Evolutionary conservation across 2,329 filamentous ascomycete species (phyloP), one percentile per base, ranked within the genome.

Genomic region (Cladorrhinum sp.): DNA sequence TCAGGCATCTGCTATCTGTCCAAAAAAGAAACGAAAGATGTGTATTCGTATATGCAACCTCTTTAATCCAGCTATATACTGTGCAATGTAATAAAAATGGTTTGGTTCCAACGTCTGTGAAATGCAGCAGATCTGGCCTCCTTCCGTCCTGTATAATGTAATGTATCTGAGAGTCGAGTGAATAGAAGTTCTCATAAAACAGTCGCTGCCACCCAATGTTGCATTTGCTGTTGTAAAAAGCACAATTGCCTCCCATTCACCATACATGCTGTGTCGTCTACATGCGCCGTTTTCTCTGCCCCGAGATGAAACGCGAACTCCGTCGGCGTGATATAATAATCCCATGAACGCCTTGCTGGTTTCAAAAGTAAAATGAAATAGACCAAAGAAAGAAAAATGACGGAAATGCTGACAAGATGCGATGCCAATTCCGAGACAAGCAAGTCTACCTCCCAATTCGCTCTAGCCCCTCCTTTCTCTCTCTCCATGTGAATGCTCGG

Each of bases 361-460:
- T 24, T n/a, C n/a, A 14, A 23, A 48, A 50, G n/a, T 14, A 20
- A 60, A 28, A 36, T 42, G 6, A 16, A 58, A 30, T 24, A 42
- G 55, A 49, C 42, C 33, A 16, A 16, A 50, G 18, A 56, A 52
- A 28, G 21, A 52, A 26, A 51, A 49, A 58, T 16, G 28, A 39
- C 16, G 21, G 49, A 57, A 64, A 63, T 30, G 36, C 53, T 46
- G 58, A 50, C 59, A 58, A 59, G 39, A 51, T 62, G 51, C 59
- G 46, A 26, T 20, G 20, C 14, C 16, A 18, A 36, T 24, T 36
- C 23, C 55, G 39, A n/a, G 33, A 42, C 23, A 24, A 33, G 20
- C 24, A 61, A n/a, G 28, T 48, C 51, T 52, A 51, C 57, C 60
- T 50, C 51, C 59, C 58, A 46, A 55, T 54, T 49, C 58, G 54